These are phyloP conservation scores for Boletus sp. DNA, from an alignment of 768 basidiomycete genomes.

Conservation along the genomic window DNA sequence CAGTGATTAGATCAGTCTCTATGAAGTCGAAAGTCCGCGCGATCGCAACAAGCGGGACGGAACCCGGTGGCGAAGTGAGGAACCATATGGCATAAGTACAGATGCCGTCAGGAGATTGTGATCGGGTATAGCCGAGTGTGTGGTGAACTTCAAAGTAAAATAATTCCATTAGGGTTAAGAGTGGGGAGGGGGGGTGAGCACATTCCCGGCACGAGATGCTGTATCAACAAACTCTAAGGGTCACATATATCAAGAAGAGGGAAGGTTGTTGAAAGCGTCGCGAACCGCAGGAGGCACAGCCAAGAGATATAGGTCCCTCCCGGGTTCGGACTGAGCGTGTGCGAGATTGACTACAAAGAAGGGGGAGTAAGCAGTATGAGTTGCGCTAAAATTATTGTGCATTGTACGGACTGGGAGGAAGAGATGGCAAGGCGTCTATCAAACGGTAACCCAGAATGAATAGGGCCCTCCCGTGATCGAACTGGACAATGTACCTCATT, in stretches of 20 bases:
- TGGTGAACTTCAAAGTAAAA: conserved; percentile 9
- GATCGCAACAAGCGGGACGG: conserved; percentile 28
- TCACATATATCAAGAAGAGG: conserved; percentile 19
- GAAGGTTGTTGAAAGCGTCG: conserved; percentile 4
- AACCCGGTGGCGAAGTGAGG: conserved; percentile 25
- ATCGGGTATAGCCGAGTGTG: conserved; percentile 26
- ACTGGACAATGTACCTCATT: conserved; percentile 34
- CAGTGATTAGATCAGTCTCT: conserved; percentile 25
- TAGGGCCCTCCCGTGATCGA: conserved; percentile 18
- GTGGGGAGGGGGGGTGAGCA: conserved; percentile 10
- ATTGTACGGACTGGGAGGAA: conserved; percentile 7
- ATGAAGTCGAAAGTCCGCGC: conserved; percentile 23
- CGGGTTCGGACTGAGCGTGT: background rate
- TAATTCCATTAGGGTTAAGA: conserved; percentile 18
- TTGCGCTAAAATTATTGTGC: conserved; percentile 8
- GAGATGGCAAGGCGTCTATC: conserved; percentile 16
- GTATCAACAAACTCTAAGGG: conserved; percentile 20
- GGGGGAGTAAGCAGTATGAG: background rate
- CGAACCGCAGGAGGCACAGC: conserved; percentile 10
- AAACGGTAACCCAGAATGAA: conserved; percentile 18
- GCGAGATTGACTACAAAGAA: background rate
- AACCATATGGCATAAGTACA: conserved; percentile 25
- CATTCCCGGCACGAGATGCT: conserved; percentile 19
- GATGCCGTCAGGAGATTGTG: conserved; percentile 27
- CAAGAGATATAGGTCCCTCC: background rate